Conservation (phyloP, 345 rosid genomes). For the Boechera retrofracta region DNA sequence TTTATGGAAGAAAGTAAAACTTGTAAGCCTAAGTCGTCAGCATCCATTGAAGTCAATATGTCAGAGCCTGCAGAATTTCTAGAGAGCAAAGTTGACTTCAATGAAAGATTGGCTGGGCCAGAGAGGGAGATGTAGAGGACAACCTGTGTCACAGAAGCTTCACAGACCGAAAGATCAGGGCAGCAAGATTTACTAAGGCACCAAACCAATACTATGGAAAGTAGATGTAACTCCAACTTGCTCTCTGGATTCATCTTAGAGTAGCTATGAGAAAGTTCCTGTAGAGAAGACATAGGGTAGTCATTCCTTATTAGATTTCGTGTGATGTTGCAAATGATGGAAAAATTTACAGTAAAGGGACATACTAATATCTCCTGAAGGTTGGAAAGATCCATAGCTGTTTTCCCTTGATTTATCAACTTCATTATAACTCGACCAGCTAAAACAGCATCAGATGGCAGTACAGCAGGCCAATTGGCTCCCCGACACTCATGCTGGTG, state of each 20-base stretch:
- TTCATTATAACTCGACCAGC: slow-evolving; percentile 77
- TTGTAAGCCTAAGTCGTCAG: slow-evolving; percentile 12
- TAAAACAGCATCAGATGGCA: slow-evolving; percentile 76
- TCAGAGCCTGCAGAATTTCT: slow-evolving; percentile 12
- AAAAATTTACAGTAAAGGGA: background rate
- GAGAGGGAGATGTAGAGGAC: slow-evolving; percentile 36
- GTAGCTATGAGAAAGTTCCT: slow-evolving; percentile 73
- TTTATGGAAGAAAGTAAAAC: background rate
- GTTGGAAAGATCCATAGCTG: slow-evolving; percentile 45
- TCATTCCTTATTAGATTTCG: slow-evolving; percentile 12
- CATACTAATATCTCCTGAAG: slow-evolving; percentile 55
- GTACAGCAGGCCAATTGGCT: slow-evolving; percentile 74
- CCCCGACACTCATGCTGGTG: slow-evolving; percentile 88
- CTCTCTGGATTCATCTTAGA: slow-evolving; percentile 60
- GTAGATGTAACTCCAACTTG: slow-evolving; percentile 77
- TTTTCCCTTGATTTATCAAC: slow-evolving; percentile 48
- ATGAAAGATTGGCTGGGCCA: slow-evolving; percentile 22
- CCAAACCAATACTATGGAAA: slow-evolving; percentile 64
- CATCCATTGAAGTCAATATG: background rate
- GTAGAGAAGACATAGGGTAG: slow-evolving; percentile 32
- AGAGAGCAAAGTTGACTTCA: slow-evolving; percentile 7
- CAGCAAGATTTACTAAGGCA: slow-evolving; percentile 61
- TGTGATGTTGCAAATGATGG: background rate
- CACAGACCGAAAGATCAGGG: slow-evolving; percentile 62
- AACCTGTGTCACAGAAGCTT: slow-evolving; percentile 64